phyloP scores from a whole-genome alignment of 1,284 basidiomycete species.

The Cutaneotrichosporon cyanovorans region DNA sequence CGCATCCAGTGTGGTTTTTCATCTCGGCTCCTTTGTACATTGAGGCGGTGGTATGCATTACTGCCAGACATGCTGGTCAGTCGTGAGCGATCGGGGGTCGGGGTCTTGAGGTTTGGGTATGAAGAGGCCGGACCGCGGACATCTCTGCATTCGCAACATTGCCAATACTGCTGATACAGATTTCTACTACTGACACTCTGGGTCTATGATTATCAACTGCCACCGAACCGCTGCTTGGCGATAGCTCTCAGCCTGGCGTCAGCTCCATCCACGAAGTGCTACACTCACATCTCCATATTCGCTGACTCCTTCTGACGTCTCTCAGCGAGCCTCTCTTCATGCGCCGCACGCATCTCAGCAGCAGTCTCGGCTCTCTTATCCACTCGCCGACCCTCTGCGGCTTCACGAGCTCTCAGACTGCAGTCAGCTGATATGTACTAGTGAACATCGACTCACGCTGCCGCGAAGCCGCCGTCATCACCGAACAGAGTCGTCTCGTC shows the following conservation, averaged over 20 bases:
- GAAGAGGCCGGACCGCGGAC: too few species aligned
- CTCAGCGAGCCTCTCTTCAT: constrained; percentile 36
- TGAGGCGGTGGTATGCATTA: constrained; percentile 21
- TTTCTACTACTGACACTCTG: too few species aligned
- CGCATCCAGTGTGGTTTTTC: constrained; percentile 2
- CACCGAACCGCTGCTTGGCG: constrained; percentile 36
- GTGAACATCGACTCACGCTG: constrained; percentile 39
- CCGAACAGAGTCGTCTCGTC: constrained; percentile 43
- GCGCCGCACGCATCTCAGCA: constrained; percentile 30
- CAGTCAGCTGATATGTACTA: neutral
- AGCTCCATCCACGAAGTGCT: neutral
- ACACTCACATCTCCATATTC: constrained; percentile 44
- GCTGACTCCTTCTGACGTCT: constrained; percentile 37
- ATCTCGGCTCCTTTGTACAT: constrained; percentile 18
- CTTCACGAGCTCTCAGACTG: constrained; percentile 36
- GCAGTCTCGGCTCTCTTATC: constrained; percentile 28
- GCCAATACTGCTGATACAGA: too few species aligned
- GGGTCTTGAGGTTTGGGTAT: too few species aligned
- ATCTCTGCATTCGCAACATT: too few species aligned
- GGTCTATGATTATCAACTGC: neutral
- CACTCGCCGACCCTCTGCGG: constrained; percentile 27
- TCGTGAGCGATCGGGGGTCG: too few species aligned
- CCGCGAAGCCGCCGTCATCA: constrained; percentile 33
- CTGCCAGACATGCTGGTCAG: constrained; percentile 10
- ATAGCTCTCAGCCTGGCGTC: constrained; percentile 33